Percentiles rank a stretch among this genome's conserved stretches.
Evolutionary conservation across 192 early-diverging fungal species (phyloP).

Genomic region (Coemansia sp.): DNA sequence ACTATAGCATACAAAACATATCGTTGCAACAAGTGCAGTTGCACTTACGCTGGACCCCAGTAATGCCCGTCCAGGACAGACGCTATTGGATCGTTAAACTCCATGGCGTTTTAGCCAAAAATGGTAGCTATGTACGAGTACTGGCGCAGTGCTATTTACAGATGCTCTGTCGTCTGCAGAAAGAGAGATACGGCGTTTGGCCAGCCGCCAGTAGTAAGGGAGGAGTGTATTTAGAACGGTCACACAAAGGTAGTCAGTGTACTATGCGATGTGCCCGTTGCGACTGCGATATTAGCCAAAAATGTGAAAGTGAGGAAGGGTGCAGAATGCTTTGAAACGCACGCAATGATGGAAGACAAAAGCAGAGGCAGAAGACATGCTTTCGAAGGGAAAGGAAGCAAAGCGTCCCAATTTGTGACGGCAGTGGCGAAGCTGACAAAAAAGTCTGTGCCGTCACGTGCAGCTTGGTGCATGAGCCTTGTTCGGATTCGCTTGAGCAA

Average conservation of each 20-base stretch:
- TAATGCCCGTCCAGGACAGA: constrained; percentile 16
- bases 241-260: neutral
- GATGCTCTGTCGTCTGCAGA: neutral
- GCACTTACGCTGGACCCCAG: constrained; percentile 63
- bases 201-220: neutral
- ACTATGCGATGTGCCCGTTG: neutral
- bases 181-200: neutral
- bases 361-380: neutral
- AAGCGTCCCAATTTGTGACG: neutral
- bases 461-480: neutral
- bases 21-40: neutral
- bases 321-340: neutral
- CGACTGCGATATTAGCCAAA: neutral
- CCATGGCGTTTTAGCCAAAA: constrained; percentile 12
- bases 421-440: neutral
- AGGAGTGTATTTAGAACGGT: neutral
- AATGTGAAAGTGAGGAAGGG: neutral
- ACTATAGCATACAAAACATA: neutral
- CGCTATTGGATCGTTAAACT: constrained; percentile 11
- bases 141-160: neutral
- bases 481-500: neutral
- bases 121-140: neutral
- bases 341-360: neutral
- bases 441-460: neutral
- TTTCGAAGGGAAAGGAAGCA: neutral